Percentiles rank a stretch among this genome's conserved stretches.
phyloP scores from a whole-genome alignment of 345 rosid genomes.

The Populus euphratica region DNA sequence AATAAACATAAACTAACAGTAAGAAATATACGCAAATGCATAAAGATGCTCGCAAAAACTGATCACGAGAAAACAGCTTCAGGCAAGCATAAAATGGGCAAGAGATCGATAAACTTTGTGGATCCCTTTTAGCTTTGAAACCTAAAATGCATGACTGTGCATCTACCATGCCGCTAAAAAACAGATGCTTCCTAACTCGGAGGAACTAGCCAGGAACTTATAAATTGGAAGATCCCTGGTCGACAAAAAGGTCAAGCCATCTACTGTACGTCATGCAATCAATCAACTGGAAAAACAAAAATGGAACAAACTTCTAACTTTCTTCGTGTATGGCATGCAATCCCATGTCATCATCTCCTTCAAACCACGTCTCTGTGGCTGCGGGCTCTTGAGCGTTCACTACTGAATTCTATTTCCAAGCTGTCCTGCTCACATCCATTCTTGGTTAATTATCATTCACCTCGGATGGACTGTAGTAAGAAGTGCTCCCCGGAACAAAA shows the following conservation, averaged over 20 bases:
- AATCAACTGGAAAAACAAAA: not conserved
- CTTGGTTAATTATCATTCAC: constrained; percentile 46
- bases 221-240: not conserved
- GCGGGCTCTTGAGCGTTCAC: constrained; percentile 35
- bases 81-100: not conserved
- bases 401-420: constrained; percentile 45
- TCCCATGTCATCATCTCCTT: constrained; percentile 27
- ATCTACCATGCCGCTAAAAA: not conserved
- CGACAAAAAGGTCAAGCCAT: not conserved
- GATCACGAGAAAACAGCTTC: not conserved
- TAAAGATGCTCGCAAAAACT: not conserved
- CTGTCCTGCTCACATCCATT: constrained; percentile 38
- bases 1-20: not conserved
- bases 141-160: not conserved
- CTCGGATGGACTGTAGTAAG: constrained; percentile 41
- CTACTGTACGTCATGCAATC: not conserved
- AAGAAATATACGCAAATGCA: not conserved
- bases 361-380: constrained; percentile 26
- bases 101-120: not conserved
- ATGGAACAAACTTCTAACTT: constrained; percentile 28
- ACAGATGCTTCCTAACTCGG: not conserved
- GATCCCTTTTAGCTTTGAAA: not conserved
- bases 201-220: not conserved
- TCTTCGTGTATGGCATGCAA: constrained; percentile 41
- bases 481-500: constrained; percentile 43